These are phyloP conservation scores for Jasminum sambac DNA, from an alignment of 257 asterid species.

Conservation along the genomic window DNA sequence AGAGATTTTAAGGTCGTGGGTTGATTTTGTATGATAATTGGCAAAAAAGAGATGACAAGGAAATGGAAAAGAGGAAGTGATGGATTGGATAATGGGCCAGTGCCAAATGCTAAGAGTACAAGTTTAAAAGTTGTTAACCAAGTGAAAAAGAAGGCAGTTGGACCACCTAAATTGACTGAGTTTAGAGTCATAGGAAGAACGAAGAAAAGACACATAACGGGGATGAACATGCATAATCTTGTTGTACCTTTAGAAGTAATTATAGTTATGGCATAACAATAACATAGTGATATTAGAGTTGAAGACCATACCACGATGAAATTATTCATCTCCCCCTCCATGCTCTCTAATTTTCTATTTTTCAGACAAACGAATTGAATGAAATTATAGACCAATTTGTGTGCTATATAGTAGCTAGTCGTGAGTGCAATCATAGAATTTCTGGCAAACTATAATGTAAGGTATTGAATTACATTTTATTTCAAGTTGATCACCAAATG, in stretches of 20 bases:
- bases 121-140: conserved; percentile 51
- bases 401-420: background rate
- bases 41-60: conserved; percentile 27
- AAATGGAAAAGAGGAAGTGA: conserved; percentile 39
- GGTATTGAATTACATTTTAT: background rate
- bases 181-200: conserved; percentile 38
- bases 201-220: conserved; percentile 29
- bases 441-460: background rate
- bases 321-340: conserved; percentile 38
- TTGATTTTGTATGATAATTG: conserved; percentile 28
- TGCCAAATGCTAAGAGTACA: conserved; percentile 41
- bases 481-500: background rate
- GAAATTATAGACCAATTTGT: background rate
- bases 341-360: background rate
- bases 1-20: conserved; percentile 13
- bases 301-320: conserved; percentile 35
- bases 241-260: conserved; percentile 35
- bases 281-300: conserved; percentile 28
- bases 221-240: conserved; percentile 40
- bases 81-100: conserved; percentile 46
- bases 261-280: conserved; percentile 42
- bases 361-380: background rate
- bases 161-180: conserved; percentile 24
- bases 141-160: conserved; percentile 40
- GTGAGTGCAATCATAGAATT: background rate